Base-by-base conservation (phyloP, 495 filamentous ascomycete genomes). In the Xylaria acuta region DNA sequence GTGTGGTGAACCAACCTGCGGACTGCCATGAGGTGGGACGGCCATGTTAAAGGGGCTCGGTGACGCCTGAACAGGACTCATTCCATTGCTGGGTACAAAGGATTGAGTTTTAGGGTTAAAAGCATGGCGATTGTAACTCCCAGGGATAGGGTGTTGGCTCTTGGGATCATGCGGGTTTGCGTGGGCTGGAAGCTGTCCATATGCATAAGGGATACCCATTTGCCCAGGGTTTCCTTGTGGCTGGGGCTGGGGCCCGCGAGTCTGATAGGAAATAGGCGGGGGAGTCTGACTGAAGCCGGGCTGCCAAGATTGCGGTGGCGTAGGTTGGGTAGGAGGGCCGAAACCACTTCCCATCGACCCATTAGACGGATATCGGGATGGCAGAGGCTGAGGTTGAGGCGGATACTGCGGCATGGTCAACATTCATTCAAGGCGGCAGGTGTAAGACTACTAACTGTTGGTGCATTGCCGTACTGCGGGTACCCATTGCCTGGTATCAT, bases 71-170 rank as follows among this genome's bases (percentile, higher is more conserved):
- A 87, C 76, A 5, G 85, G 79, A 27, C 78, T 76, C 74, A 87
- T 85, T 22, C 82, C 78, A 74, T 75, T 85, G 12, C 87, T 86
- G 27, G 95, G 95, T 53, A 97, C 88, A 77, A 98, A 98, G 3
- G 93, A 90, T 71, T 94, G 92, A 14, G 93, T 97, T 80, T 97
- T 94, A 0, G 95, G 95, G 75, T 98, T 97, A 85, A 98, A 97
- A 27, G 92, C 88, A 76, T 93, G 92, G 30, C 94, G 86, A 76
- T 90, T 92, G 80, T 92, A 97, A 80, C 91, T 94, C 22, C 92
- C 93, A 18, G 93, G 92, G 53, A 97, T 87, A 38, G 92, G 91
- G 78, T 96, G 92, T 71, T 90, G 86, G 59, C 86, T 89, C 77
- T 91, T 90, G 53, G 91, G 85, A 65, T 89, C 87, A 49, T 89